Conservation (phyloP, 2,329 filamentous ascomycete genomes). For the Penicillium brevicompactum region DNA sequence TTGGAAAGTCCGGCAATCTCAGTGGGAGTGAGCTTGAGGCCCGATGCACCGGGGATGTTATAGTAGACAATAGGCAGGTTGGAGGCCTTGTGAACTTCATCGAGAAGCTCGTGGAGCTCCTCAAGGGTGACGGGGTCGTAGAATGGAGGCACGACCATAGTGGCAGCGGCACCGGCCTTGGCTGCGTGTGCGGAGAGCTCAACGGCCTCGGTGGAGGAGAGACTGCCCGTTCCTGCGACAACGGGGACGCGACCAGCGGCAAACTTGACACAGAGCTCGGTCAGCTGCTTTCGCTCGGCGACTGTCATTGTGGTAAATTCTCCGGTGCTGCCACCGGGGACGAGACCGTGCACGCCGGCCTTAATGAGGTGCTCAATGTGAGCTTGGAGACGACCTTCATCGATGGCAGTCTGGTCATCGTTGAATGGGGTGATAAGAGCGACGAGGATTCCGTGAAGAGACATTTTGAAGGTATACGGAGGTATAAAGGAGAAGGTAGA, state of each 20-base stretch:
- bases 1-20: constrained; percentile 49
- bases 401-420: constrained; percentile 45
- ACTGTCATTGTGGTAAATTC: constrained; percentile 51
- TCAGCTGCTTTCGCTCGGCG: constrained; percentile 50
- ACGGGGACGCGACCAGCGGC: constrained; percentile 31
- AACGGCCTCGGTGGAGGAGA: constrained; percentile 44
- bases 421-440: constrained; percentile 54
- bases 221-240: constrained; percentile 42
- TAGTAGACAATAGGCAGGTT: constrained; percentile 54
- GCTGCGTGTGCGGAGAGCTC: constrained; percentile 47
- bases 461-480: constrained; percentile 13
- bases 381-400: constrained; percentile 41
- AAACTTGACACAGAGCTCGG: constrained; percentile 36
- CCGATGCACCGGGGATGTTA: constrained; percentile 54
- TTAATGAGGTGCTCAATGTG: constrained; percentile 52
- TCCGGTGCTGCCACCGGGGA: constrained; percentile 54
- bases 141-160: constrained; percentile 55
- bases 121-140: constrained; percentile 49
- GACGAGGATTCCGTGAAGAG: constrained; percentile 48
- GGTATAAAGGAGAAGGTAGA: not conserved
- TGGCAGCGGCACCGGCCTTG: constrained; percentile 43
- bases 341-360: constrained; percentile 53
- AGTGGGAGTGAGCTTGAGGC: constrained; percentile 44
- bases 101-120: constrained; percentile 44
- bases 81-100: constrained; percentile 44